phyloP scores from a whole-genome alignment of 2,329 filamentous ascomycete species.

The Coniella vitis region DNA sequence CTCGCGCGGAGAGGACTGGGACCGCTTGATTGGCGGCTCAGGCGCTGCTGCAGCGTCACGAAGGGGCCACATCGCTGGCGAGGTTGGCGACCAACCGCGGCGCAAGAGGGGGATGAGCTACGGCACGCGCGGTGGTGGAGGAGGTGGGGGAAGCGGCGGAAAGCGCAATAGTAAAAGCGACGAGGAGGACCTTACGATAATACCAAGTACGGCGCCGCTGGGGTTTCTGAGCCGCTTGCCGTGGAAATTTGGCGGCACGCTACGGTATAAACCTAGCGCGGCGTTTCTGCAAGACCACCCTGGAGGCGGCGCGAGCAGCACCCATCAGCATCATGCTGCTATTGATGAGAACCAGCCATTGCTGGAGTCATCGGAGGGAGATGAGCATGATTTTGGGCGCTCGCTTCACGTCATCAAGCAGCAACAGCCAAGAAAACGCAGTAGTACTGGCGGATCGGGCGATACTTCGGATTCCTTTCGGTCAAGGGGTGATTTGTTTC shows the following conservation, averaged over 20 bases:
- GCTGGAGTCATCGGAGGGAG: conserved; percentile 35
- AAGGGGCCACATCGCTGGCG: conserved; percentile 22
- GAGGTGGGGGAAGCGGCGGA: conserved; percentile 22
- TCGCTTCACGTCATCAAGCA: conserved; percentile 14
- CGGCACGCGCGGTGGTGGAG: conserved; percentile 51
- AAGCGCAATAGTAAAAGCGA: conserved; percentile 39
- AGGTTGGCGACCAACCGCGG: conserved; percentile 57
- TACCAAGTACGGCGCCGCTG: conserved; percentile 76
- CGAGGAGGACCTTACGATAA: conserved; percentile 78
- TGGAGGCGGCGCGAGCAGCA: conserved; percentile 40
- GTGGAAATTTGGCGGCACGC: conserved; percentile 73
- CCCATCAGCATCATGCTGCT: conserved; percentile 8
- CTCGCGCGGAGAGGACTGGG: conserved; percentile 63
- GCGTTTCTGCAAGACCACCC: conserved; percentile 88
- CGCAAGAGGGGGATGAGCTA: conserved; percentile 86
- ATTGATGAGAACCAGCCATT: conserved; percentile 62
- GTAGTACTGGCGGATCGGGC: conserved; percentile 71
- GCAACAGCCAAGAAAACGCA: conserved; percentile 51
- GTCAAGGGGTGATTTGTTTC: conserved; percentile 83
- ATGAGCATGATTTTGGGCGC: conserved; percentile 44
- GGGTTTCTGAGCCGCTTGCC: conserved; percentile 80
- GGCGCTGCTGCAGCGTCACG: conserved; percentile 26
- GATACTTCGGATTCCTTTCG: conserved; percentile 80
- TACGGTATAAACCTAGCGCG: conserved; percentile 85
- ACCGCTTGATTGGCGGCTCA: conserved; percentile 69